Percentiles rank a stretch among this genome's conserved stretches.
Evolutionary conservation across 2,329 filamentous ascomycete genomes (phyloP).

Genomic region (Seiridium unicorne): DNA sequence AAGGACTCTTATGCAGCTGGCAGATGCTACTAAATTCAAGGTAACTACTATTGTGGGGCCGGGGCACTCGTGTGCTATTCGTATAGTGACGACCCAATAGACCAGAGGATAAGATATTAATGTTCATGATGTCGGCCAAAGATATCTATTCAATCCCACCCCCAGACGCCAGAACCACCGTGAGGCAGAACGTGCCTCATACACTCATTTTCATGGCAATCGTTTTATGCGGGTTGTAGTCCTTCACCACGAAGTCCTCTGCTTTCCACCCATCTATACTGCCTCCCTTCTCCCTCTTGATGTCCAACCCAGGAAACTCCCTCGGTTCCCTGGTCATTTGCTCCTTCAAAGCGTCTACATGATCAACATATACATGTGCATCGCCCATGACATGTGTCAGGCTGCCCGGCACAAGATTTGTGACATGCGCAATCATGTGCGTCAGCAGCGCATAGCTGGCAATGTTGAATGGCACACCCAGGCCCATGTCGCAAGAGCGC

Average conservation of each 20-base stretch:
- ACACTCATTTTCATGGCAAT: slow-evolving; percentile 99
- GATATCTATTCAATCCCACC: no score
- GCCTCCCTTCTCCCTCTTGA: slow-evolving; percentile 64
- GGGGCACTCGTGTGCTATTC: no score
- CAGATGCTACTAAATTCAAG: no score
- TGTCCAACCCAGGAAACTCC: slow-evolving; percentile 76
- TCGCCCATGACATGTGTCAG: slow-evolving; percentile 97
- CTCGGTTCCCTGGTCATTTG: slow-evolving; percentile 80
- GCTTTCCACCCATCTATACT: slow-evolving; percentile 87
- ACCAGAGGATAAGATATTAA: no score
- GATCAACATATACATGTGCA: slow-evolving; percentile 93
- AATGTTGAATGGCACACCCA: slow-evolving; percentile 97
- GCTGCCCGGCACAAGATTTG: slow-evolving; percentile 79
- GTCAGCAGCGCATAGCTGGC: slow-evolving; percentile 90
- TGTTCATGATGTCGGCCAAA: no score
- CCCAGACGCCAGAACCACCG: no score
- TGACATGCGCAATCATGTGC: slow-evolving; percentile 90
- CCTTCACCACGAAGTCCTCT: slow-evolving; percentile 84
- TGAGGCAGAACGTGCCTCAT: slow-evolving; percentile 27
- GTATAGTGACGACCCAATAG: no score
- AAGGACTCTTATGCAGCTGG: no score
- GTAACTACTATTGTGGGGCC: no score
- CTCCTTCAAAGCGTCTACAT: slow-evolving; percentile 79
- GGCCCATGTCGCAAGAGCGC: slow-evolving; percentile 92
- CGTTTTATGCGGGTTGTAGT: slow-evolving; percentile 85